phyloP scores from a whole-genome alignment of 768 basidiomycete species.

The Tubosaeta sp. region DNA sequence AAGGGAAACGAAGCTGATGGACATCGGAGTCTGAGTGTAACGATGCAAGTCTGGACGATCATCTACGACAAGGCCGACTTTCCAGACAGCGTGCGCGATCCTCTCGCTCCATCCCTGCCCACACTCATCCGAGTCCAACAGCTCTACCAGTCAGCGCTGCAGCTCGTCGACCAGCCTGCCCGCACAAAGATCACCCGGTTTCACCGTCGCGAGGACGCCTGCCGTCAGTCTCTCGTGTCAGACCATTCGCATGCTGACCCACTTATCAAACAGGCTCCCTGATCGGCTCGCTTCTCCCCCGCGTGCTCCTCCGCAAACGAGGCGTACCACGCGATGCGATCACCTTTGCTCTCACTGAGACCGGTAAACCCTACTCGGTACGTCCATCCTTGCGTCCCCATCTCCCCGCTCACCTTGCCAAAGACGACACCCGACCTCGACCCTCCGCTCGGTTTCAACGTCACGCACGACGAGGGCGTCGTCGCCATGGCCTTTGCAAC shows the following conservation, averaged over 20 bases:
- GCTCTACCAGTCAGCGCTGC: conserved; percentile 62
- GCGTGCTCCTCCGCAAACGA: conserved; percentile 55
- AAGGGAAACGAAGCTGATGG: conserved; percentile 53
- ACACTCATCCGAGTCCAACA: conserved; percentile 23
- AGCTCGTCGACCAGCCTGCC: conserved; percentile 54
- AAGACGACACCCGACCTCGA: conserved; percentile 43
- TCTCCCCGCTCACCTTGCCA: conserved; percentile 3
- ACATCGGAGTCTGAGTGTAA: conserved; percentile 19
- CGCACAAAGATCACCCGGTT: conserved; percentile 58
- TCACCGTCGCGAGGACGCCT: conserved; percentile 69
- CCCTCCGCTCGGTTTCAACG: conserved; percentile 70
- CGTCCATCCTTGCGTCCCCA: conserved; percentile 23
- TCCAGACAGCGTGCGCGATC: conserved; percentile 33
- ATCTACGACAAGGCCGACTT: conserved; percentile 33
- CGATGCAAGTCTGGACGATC: conserved; percentile 43
- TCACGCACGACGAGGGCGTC: conserved; percentile 74
- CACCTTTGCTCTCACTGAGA: conserved; percentile 51
- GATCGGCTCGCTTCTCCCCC: conserved; percentile 70
- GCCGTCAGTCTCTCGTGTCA: conserved; percentile 41
- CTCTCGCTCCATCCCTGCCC: not conserved
- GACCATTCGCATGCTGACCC: not conserved
- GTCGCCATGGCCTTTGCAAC: conserved; percentile 59
- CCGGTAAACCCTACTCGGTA: conserved; percentile 77
- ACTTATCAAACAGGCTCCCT: conserved; percentile 53
- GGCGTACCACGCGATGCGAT: conserved; percentile 47